Evolutionary conservation across 192 early-diverging fungal species (phyloP), one percentile per base, ranked within the genome.

Genomic region (Lobosporangium transversale): DNA sequence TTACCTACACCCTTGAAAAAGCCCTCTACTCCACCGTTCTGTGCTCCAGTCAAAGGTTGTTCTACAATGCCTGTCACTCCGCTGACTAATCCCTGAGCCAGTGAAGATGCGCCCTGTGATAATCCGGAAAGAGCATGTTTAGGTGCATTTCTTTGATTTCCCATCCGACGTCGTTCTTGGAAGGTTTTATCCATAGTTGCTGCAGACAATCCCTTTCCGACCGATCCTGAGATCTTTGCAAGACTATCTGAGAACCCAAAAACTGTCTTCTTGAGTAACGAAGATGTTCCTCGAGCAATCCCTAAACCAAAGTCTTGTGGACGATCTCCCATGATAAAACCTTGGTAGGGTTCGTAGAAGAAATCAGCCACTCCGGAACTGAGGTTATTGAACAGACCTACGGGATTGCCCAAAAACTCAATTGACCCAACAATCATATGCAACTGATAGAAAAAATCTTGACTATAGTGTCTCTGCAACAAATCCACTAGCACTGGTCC

Each of bases 301-400:
- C 95, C 96, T 60, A 96, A 86, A 23, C 95, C 95, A 63, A 98
- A 88, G 65, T 97, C 97, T 67, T 98, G 94, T 10, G 97, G 95
- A 10, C 93, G 87, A 55, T 93, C 92, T 58, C 93, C 95, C 87
- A 98, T 95, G 37, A 96, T 90, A 57, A 97, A 93, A 5, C 97
- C 97, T 85, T 97, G 94, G 68, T 95, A 92, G 0, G 97, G 97
- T 70, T 99, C 96, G 80, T 98, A 99, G 78, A 99, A 99, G 45
- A 98, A 90, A 68, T 98, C 98, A 4, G 87, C 86, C 1, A 98
- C 96, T 7, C 98, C 98, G 0, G 94, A 95, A 62, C 93, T 93
- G 50, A 99, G 87, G 62, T 90, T 98, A 81, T 89, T 97, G 81
- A 99, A 99, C 18, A 99, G 76, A 2, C 98, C 97, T 2, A 99